Conservation (phyloP, 345 rosid genomes). For the Ricinus communis region DNA sequence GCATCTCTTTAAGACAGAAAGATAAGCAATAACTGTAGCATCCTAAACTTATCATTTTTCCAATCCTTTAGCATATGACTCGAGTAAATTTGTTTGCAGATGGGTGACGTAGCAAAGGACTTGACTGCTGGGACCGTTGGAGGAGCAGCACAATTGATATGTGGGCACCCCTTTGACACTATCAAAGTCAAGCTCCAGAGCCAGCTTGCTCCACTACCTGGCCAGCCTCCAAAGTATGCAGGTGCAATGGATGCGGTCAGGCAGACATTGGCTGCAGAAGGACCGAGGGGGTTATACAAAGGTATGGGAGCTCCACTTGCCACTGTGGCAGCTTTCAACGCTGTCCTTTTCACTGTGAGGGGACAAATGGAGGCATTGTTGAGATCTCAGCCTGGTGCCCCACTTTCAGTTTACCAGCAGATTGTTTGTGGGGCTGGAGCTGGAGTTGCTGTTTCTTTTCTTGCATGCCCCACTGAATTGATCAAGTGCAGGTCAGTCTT, state of each 20-base stretch:
- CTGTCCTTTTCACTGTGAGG: conserved; percentile 86
- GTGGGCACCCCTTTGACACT: conserved; percentile 97
- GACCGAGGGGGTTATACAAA: conserved; percentile 87
- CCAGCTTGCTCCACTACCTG: conserved; percentile 79
- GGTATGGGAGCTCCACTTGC: conserved; percentile 99
- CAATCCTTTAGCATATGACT: not conserved
- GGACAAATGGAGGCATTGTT: conserved; percentile 88
- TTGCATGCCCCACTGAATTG: conserved; percentile 98
- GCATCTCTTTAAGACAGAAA: not conserved
- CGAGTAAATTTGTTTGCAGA: conserved; percentile 33
- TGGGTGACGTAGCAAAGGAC: conserved; percentile 91
- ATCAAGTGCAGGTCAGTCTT: conserved; percentile 86
- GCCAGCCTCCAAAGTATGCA: conserved; percentile 66
- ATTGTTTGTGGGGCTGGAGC: conserved; percentile 83
- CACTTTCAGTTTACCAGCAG: conserved; percentile 82
- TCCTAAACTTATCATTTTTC: not conserved
- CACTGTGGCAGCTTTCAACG: conserved; percentile 97
- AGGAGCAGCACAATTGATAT: conserved; percentile 85
- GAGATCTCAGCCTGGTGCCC: conserved; percentile 80
- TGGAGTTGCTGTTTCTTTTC: conserved; percentile 91
- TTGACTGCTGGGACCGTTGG: conserved; percentile 88
- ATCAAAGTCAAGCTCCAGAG: conserved; percentile 99
- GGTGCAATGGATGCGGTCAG: conserved; percentile 92
- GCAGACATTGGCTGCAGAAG: conserved; percentile 88
- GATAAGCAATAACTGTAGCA: not conserved